Base-by-base conservation (phyloP, 179 eudicot species). In the Pouteria campechiana region DNA sequence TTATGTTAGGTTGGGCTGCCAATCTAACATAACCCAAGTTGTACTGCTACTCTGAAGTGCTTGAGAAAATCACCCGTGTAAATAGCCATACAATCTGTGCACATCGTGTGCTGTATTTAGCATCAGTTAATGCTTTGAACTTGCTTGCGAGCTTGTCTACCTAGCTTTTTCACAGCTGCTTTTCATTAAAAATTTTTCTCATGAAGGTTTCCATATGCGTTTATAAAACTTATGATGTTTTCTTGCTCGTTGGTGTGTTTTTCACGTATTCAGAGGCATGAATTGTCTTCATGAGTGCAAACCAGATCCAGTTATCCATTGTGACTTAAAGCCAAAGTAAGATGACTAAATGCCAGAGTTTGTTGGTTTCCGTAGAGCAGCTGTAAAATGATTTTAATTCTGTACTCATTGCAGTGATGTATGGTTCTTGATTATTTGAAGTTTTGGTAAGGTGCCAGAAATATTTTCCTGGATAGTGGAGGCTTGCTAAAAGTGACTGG, bases 371-470 rank as follows among this genome's bases (percentile, higher is more conserved):
- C 48, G 32, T 22, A 9, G 6, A 34, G 23, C 29, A 54, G 35
- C 14, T 4, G 31, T 51, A 17, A n/a, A 22, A 31, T 38, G 38
- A 24, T 60, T n/a, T n/a, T n/a, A n/a, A n/a, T n/a, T n/a, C n/a
- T n/a, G 46, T 1, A 18, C 52, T 41, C 33, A n/a, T n/a, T n/a
- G n/a, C 11, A 46, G 35, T 60, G 29, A 31, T 54, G 19, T 49
- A 46, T 48, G 28, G 41, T 57, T 54, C 52, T 75, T 70, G 82
- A 82, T 79, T 73, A 70, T 60, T 67, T 71, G 60, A 74, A 76
- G 69, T 54, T 70, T 74, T 67, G 77, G 80, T 82, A 86, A 90
- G 98, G 98, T 90, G 98, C 83, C 98, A 90, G 98, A 82, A 86
- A 90, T 90, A 73, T 90, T 82, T 90, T 90, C 92, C 98, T 90